Percentiles rank a stretch among this genome's conserved stretches.
Evolutionary conservation across 257 asterid species (phyloP).

Genomic region (Plantago elongata): DNA sequence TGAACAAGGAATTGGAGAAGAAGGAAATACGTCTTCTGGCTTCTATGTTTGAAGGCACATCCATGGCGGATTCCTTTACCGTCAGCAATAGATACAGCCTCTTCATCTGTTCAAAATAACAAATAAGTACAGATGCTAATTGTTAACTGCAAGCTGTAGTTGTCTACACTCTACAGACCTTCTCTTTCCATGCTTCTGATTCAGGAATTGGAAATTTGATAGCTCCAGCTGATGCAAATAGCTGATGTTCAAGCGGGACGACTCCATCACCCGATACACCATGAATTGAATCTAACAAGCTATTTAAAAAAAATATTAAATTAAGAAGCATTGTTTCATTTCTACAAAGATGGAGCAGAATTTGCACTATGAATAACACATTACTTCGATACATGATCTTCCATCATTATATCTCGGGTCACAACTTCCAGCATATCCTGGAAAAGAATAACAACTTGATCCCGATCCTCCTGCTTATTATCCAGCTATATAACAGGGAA

Average conservation of each 20-base stretch:
- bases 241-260: constrained; percentile 87
- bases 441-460: constrained; percentile 94
- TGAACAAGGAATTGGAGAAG: constrained; percentile 94
- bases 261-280: constrained; percentile 87
- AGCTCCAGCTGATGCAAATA: constrained; percentile 98
- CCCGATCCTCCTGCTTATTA: constrained; percentile 89
- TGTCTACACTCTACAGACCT: constrained; percentile 37
- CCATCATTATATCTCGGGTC: constrained; percentile 92
- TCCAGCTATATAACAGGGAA: constrained; percentile 55
- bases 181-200: constrained; percentile 99
- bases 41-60: constrained; percentile 93
- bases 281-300: constrained; percentile 83
- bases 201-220: constrained; percentile 83
- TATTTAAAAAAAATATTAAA: constrained; percentile 22
- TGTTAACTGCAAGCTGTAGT: not conserved
- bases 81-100: constrained; percentile 87
- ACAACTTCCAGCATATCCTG: constrained; percentile 99
- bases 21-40: constrained; percentile 98
- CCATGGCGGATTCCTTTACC: constrained; percentile 99
- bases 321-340: constrained; percentile 14
- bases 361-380: constrained; percentile 19
- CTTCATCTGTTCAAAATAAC: constrained; percentile 61
- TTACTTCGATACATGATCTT: constrained; percentile 84
- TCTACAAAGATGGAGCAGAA: constrained; percentile 16
- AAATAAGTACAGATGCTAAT: constrained; percentile 15